Evolutionary conservation across 2,329 filamentous ascomycete species (phyloP), one percentile per base, ranked within the genome.

Genomic region (Proliferodiscus dingleyae): DNA sequence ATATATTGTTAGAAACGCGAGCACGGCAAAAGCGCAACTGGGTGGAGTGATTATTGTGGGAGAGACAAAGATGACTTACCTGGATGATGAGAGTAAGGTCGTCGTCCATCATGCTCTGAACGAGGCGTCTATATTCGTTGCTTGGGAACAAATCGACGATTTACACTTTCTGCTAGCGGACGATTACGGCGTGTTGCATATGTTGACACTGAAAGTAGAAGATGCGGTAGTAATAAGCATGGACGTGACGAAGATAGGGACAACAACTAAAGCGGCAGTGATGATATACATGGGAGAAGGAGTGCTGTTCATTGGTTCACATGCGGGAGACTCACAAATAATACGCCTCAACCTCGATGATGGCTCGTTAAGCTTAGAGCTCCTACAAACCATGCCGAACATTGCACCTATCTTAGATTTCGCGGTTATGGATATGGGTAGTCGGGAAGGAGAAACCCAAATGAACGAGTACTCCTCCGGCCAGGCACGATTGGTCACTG

Each of bases 331-430:
- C 64, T 94, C 89, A 1, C 89, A 96, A 62, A 74, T 97, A 7
- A 77, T 93, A 38, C 74, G 72, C 39, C 76, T 89, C 43, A 65
- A 70, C 36, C 72, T 83, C 24, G 75, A 70, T 16, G 54, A 64
- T 0, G 43, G 49, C 1, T 47, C 56, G 22, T 56, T 62, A 19
- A 44, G 19, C n/a, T 53, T 90, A 48, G 72, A 83, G 38, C 66
- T 90, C 4, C 65, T 93, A 8, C 89, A 95, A 61, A 85, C 80
- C 0, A 74, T 94, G 45, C 71, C 79, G 3, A 98, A 95, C 61
- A 88, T 97, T 57, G 89, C 87, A 0, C 93, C 93, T 0, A 87
- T 98, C 33, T 69, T 97, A 30, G 93, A 98, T 63, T 96, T 98
- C 57, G 84, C 87, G 1, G 81, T 98, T 13, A 95, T 97, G 89